Evolutionary conservation across 2,329 filamentous ascomycete species (phyloP).

Genomic region (Ascochyta pisi): DNA sequence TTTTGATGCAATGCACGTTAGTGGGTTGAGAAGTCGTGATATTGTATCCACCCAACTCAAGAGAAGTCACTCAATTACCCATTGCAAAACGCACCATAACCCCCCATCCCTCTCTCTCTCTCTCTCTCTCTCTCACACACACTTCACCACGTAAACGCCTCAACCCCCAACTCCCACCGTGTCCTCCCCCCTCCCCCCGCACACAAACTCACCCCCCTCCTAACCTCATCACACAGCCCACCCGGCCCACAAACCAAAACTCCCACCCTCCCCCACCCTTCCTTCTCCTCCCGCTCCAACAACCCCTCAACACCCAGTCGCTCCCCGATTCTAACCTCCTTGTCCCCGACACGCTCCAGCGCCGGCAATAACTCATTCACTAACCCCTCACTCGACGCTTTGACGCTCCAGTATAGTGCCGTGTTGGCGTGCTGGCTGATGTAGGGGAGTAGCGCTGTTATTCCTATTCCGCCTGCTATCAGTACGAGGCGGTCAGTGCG

Average conservation of each 20-base stretch:
- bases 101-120: too few species aligned
- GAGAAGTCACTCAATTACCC: too few species aligned
- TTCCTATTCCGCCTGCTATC: conserved; percentile 57
- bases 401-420: conserved; percentile 52
- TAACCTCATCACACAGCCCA: conserved; percentile 51
- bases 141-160: conserved; percentile 36
- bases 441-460: conserved; percentile 54
- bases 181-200: conserved; percentile 4
- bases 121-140: neutral
- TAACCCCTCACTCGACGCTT: conserved; percentile 31
- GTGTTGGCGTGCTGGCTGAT: conserved; percentile 46
- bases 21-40: too few species aligned
- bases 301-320: conserved; percentile 45
- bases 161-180: conserved; percentile 35
- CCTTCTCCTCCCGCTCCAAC: conserved; percentile 41
- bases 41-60: too few species aligned
- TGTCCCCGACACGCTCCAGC: conserved; percentile 38
- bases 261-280: conserved; percentile 48
- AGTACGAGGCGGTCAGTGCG: conserved; percentile 46
- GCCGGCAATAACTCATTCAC: conserved; percentile 39
- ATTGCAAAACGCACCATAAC: too few species aligned
- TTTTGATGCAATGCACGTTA: too few species aligned
- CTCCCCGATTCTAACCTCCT: conserved; percentile 46
- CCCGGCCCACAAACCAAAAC: conserved; percentile 55
- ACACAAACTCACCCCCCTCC: conserved; percentile 29